Base-by-base conservation (phyloP, 2,329 filamentous ascomycete species). In the Sclerotinia nivalis region DNA sequence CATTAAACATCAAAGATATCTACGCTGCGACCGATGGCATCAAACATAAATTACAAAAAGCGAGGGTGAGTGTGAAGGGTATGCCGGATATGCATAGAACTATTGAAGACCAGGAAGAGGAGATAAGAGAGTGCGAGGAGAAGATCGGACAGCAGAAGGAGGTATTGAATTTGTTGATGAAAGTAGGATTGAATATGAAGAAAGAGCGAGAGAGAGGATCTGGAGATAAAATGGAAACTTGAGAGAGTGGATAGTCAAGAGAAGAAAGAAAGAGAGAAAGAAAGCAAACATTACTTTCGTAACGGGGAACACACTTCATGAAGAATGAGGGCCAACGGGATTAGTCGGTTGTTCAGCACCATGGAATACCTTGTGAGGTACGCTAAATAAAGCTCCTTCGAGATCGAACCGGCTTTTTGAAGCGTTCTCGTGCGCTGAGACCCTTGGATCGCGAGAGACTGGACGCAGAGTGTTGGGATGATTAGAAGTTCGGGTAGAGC, bases 11-110 rank as follows among this genome's bases (percentile, higher is more conserved):
- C 72, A 96, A 97, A 79, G 91, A 97, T 75, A 87, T 98, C 22
- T 88, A 91, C 2, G 87, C 89, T 2, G 93, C 92, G 49, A 91
- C 92, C 1, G 91, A 93, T 77, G 86, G 87, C 49, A 84, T 97
- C 75, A 94, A 93, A 80, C 89, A 94, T 80, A 92, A 93, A 80
- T 87, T 98, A 70, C 91, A 93, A 79, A 90, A 90, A 74, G 93
- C 94, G 64, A 85, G 91, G 64, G 85, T 84, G 47, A 87, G 89
- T 74, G 83, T 93, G 66, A 84, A 85, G 76, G 82, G 83, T 40
- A 80, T 96, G 74, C 91, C 90, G 13, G 92, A 94, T 80, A 87
- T 95, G 78, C 83, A 87, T 25, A 85, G 91, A 67, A 85, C 83
- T 7, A 81, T 90, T 20, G 84, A 84, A 69, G 90, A 93, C 78